A percentile compares a stretch with the other conserved stretches of the same genome.
phyloP scores from a whole-genome alignment of 106 monocot genomes.

The Triglochin maritima region DNA sequence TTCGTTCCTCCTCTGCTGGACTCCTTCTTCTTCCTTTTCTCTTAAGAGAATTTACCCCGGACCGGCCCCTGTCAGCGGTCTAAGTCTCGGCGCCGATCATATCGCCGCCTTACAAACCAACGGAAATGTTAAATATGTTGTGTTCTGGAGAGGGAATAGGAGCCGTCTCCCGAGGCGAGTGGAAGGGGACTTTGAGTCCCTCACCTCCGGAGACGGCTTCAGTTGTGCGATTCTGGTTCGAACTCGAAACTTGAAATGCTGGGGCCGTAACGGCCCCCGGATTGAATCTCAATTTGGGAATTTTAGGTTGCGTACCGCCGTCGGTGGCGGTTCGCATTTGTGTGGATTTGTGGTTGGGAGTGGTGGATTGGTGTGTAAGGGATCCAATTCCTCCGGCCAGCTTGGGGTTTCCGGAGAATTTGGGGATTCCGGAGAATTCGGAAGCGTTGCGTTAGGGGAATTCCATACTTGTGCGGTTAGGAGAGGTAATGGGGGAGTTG shows the following conservation, averaged over 20 bases:
- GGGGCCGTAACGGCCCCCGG: too few relatives aligned
- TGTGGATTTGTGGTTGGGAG: too few relatives aligned
- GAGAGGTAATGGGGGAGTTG: slow-evolving; percentile 29
- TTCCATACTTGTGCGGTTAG: slow-evolving; percentile 56
- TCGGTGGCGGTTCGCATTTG: too few relatives aligned
- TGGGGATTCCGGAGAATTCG: slow-evolving; percentile 15
- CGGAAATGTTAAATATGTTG: slow-evolving; percentile 1
- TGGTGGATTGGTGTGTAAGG: too few relatives aligned
- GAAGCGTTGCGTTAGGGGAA: slow-evolving; percentile 41
- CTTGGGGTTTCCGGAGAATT: neutral
- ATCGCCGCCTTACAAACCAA: neutral
- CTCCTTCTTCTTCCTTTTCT: neutral
- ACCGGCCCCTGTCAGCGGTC: too few relatives aligned
- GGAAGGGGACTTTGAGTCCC: neutral
- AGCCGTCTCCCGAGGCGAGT: neutral
- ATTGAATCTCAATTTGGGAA: neutral
- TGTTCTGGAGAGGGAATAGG: neutral
- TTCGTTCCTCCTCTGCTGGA: neutral
- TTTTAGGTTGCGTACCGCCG: neutral
- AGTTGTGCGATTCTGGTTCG: too few relatives aligned
- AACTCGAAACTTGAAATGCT: too few relatives aligned
- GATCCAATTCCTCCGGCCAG: neutral
- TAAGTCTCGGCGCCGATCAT: neutral
- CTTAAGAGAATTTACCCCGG: neutral
- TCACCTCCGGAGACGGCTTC: neutral